phyloP scores from a whole-genome alignment of 768 basidiomycete genomes.

The Ramaria sp. region DNA sequence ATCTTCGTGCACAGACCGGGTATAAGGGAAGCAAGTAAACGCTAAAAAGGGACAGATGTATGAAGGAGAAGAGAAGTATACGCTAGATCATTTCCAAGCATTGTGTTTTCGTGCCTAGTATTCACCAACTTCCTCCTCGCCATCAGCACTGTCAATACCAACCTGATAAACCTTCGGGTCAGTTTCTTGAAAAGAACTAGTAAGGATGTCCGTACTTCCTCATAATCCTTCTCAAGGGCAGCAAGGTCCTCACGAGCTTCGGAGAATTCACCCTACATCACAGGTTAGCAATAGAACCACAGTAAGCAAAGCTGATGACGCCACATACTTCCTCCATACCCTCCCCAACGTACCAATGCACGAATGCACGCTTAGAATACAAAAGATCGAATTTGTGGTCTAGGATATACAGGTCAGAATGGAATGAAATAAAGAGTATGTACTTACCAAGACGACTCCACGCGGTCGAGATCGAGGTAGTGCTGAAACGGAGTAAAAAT shows the following conservation, averaged over 20 bases:
- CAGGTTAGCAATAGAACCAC: not conserved
- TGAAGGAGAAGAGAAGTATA: not conserved
- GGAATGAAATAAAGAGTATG: not conserved
- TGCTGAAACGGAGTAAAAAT: constrained; percentile 31
- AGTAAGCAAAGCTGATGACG: not conserved
- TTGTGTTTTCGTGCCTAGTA: not conserved
- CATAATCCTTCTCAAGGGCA: constrained; percentile 92
- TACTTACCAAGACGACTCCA: constrained; percentile 74
- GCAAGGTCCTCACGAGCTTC: constrained; percentile 98
- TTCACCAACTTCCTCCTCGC: constrained; percentile 16
- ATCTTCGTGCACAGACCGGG: not conserved
- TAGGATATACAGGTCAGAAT: constrained; percentile 17
- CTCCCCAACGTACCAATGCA: constrained; percentile 95
- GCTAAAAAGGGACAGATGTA: not conserved
- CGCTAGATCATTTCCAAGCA: not conserved
- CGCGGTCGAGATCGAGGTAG: constrained; percentile 86
- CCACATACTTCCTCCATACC: constrained; percentile 85
- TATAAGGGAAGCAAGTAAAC: not conserved
- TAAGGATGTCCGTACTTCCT: constrained; percentile 39
- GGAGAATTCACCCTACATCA: constrained; percentile 79
- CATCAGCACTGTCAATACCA: constrained; percentile 12
- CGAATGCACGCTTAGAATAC: constrained; percentile 91
- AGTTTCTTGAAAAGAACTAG: not conserved
- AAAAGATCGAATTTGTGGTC: constrained; percentile 99
- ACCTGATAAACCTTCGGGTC: constrained; percentile 15